Evolutionary conservation across 139 green algal genomes (phyloP), one percentile per base, ranked within the genome.

Genomic region (Closterium sp.): DNA sequence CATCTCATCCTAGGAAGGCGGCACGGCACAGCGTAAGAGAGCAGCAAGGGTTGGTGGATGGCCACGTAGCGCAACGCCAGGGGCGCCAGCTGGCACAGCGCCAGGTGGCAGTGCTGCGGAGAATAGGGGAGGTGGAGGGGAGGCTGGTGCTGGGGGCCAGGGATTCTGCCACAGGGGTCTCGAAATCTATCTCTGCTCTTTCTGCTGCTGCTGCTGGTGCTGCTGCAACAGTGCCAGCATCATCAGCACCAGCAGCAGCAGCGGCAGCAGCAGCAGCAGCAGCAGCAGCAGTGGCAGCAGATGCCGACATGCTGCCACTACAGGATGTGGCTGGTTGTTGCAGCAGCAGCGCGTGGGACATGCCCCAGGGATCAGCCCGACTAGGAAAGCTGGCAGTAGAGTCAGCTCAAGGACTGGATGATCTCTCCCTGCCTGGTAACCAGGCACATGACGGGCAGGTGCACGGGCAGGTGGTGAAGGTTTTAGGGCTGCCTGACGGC

Each of bases 391-490:
- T n/a, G n/a, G n/a, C 55, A 76, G 12, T 28, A 76, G 55, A 76
- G 5, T 76, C 1, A 28, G 55, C 55, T 76, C 55, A 76, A 6
- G 55, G 12, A 9, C 19, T 66, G 38, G 38, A 66, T 66, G 38
- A 10, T 23, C 19, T 66, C 38, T 66, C 5, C 4, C 38, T 66
- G 38, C 38, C 38, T 23, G 38, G 38, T 28, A 76, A 19, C 55
- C 23, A 76, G 55, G 55, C 55, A 76, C 55, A 76, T 3, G 12
- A 3, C 12, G 86, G 86, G 86, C n/a, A 81, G 86, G 21, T 85
- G 86, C 36, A 85, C 8, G 86, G 86, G 86, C 31, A 91, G 88
- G 88, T 66, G 88, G 31, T 90, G 30, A 33, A 32, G 31, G 55
- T 89, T 23, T 16, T 89, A 10, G 32, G 88, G 8, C 69, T 89